Conservation (phyloP, 768 basidiomycete species). For the Strobilomyces echinocephalus region DNA sequence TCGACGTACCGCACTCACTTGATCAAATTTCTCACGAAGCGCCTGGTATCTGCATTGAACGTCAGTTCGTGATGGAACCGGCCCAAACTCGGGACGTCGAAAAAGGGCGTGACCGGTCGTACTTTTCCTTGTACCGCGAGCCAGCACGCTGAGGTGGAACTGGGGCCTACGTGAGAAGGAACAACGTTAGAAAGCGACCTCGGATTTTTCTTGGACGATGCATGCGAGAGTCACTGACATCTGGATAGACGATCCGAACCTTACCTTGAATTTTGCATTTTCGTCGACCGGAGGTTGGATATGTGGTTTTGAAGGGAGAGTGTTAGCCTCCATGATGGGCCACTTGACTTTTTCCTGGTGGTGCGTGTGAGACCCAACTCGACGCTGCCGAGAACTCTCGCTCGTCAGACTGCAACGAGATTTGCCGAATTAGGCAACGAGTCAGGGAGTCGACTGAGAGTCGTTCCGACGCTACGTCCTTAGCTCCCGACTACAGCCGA, state of each 20-base stretch:
- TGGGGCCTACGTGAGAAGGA: slow-evolving; percentile 8
- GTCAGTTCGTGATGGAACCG: background rate
- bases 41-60: slow-evolving; percentile 21
- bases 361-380: background rate
- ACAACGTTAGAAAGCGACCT: background rate
- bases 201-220: background rate
- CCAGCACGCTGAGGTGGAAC: slow-evolving; percentile 16
- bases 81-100: background rate
- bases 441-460: no score
- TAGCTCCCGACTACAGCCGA: background rate
- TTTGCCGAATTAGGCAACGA: background rate
- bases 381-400: background rate
- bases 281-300: slow-evolving; percentile 18
- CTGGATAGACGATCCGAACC: background rate
- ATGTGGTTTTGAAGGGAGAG: slow-evolving; percentile 8
- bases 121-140: slow-evolving; percentile 32
- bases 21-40: slow-evolving; percentile 31
- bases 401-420: background rate
- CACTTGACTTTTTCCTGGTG: background rate
- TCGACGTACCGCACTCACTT: slow-evolving; percentile 28
- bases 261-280: slow-evolving; percentile 23
- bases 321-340: slow-evolving; percentile 15
- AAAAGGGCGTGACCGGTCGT: background rate
- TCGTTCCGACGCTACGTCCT: no score
- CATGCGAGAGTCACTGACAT: slow-evolving; percentile 1